Evolutionary conservation across 2,329 filamentous ascomycete species (phyloP).

Genomic region (Epichloe brachyelytri): DNA sequence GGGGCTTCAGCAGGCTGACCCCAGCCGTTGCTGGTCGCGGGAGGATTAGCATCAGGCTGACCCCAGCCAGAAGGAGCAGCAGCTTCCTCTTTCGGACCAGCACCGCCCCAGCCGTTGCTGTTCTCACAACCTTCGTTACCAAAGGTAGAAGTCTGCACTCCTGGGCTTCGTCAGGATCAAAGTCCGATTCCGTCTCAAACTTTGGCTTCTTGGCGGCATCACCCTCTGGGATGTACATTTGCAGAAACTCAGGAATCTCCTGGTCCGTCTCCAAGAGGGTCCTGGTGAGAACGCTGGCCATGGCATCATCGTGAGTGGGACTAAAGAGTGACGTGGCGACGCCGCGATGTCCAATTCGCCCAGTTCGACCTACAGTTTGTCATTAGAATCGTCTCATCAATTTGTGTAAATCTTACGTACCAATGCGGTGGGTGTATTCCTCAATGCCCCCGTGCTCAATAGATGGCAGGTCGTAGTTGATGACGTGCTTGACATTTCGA

Average conservation of each 20-base stretch:
- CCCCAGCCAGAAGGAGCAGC: conserved; percentile 7
- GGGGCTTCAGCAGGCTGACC: not conserved
- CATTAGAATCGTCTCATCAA: not conserved
- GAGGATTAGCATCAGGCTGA: not conserved
- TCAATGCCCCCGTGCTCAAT: conserved; percentile 70
- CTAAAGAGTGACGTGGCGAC: conserved; percentile 84
- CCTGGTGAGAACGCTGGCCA: conserved; percentile 65
- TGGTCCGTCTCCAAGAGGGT: conserved; percentile 71
- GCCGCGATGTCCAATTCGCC: conserved; percentile 79
- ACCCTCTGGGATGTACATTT: conserved; percentile 47
- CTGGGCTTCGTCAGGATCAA: conserved; percentile 25
- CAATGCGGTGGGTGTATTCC: conserved; percentile 91
- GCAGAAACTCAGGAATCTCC: conserved; percentile 68
- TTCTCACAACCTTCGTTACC: conserved; percentile 8
- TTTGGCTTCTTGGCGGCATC: conserved; percentile 32
- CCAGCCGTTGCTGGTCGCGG: conserved; percentile 1
- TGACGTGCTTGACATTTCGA: conserved; percentile 73
- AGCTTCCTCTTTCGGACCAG: not conserved
- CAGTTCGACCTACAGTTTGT: conserved; percentile 59
- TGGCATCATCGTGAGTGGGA: conserved; percentile 52
- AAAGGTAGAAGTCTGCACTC: not conserved
- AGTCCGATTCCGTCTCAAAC: conserved; percentile 44
- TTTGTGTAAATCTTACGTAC: conserved; percentile 31
- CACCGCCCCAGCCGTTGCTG: conserved; percentile 5
- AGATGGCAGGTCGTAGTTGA: conserved; percentile 83